Base-by-base conservation (phyloP, 2,329 filamentous ascomycete species). In the Aureobasidium sp. region DNA sequence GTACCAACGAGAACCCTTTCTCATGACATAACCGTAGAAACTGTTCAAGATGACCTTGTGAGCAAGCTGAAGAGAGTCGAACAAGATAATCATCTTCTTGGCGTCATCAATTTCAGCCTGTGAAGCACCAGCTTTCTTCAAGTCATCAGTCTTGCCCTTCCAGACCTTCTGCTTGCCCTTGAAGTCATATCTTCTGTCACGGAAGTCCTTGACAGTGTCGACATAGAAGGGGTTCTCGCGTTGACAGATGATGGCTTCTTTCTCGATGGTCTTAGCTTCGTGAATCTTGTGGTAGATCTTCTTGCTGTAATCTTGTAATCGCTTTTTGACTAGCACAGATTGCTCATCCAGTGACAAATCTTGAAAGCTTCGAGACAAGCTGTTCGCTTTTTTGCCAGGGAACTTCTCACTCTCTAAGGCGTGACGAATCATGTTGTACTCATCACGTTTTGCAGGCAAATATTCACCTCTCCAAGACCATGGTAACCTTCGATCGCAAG, bases 231-330 rank as follows among this genome's bases (percentile, higher is more conserved):
- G 94, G 65, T 99, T 99, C 72, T 99, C 94, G 66, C 94, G 85
- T 72, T 99, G 94, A 71, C 94, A 99, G 70, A 99, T 97, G 72
- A 99, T 97, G 12, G 95, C 94, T 74, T 99, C 94, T 60, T 92
- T 86, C 65, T 94, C 88, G 63, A 95, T 94, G 0, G 90, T 97
- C 55, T 88, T 96, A 13, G 90, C 89, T 65, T 97, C 94, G 74
- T 96, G 92, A 64, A 99, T 97, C 75, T 97, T 99, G 81, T 99
- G 94, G 72, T 99, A 99, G 66, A 99, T 96, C 77, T 99, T 99
- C 74, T 97, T 96, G 71, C 91, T 95, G 78, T 96, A 99, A 37
- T 92, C 83, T 66, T 93, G 91, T 52, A 99, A 78, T 37, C 94
- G 87, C 71, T 97, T 99, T 68, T 91, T 88, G 55, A 96, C 81